Evolutionary conservation across 2,329 filamentous ascomycete genomes (phyloP).

Genomic region (Pseudophaeomoniella oleicola): DNA sequence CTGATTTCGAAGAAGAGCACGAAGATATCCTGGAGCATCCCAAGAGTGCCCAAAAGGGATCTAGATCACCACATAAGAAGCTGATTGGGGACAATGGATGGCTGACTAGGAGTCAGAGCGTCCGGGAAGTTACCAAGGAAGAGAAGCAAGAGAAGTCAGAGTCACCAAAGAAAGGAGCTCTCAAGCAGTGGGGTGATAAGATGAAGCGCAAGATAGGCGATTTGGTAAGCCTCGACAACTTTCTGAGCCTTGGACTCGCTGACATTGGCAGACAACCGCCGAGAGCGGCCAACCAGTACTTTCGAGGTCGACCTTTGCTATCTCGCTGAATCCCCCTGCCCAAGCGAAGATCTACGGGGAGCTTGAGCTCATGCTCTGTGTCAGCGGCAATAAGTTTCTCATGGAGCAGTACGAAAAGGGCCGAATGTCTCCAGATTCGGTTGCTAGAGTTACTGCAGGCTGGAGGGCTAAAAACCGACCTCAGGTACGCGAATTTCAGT

Average conservation of each 20-base stretch:
- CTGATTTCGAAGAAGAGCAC: conserved; percentile 9
- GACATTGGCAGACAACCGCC: not conserved
- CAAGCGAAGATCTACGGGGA: conserved; percentile 31
- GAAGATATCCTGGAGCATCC: conserved; percentile 6
- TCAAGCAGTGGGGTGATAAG: conserved; percentile 22
- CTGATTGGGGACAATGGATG: conserved; percentile 27
- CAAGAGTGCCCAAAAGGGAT: conserved; percentile 10
- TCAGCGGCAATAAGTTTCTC: conserved; percentile 29
- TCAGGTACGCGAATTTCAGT: conserved; percentile 35
- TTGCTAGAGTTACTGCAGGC: conserved; percentile 20
- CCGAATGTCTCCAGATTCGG: conserved; percentile 23
- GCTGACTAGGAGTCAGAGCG: conserved; percentile 20
- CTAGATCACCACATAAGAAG: conserved; percentile 23
- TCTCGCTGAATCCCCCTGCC: conserved; percentile 23
- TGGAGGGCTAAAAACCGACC: conserved; percentile 33
- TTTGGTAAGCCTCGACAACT: conserved; percentile 16
- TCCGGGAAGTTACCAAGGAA: conserved; percentile 14
- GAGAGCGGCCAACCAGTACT: conserved; percentile 6
- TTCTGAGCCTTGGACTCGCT: not conserved
- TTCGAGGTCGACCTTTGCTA: conserved; percentile 14
- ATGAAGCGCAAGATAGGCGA: conserved; percentile 23
- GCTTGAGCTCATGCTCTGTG: conserved; percentile 30
- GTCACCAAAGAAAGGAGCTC: conserved; percentile 12
- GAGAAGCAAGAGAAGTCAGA: conserved; percentile 6
- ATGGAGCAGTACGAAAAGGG: conserved; percentile 24